Conservation (phyloP, 257 asterid genomes). For the Solanum sejunctum region DNA sequence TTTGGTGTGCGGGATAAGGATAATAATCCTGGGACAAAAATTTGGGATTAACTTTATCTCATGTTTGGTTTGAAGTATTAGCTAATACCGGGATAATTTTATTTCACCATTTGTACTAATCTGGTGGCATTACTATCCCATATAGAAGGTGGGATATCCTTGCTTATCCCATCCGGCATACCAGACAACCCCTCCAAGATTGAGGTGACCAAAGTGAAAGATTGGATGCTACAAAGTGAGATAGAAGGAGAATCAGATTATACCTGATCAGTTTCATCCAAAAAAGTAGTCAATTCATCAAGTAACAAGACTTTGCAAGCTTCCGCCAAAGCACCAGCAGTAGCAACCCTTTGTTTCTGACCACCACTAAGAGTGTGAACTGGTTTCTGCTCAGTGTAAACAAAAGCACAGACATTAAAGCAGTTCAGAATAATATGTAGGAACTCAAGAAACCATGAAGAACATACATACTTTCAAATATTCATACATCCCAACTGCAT, state of each 20-base stretch:
- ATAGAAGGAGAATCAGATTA: not conserved
- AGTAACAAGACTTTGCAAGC: constrained; percentile 82
- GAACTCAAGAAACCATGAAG: not conserved
- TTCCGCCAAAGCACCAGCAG: constrained; percentile 97
- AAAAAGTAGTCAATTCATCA: constrained; percentile 91
- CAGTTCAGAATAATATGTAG: not conserved
- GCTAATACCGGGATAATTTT: not conserved
- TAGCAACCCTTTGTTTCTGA: constrained; percentile 97
- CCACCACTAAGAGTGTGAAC: constrained; percentile 99
- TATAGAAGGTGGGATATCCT: not conserved
- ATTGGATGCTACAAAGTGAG: not conserved
- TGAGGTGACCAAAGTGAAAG: not conserved
- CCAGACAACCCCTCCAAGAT: not conserved
- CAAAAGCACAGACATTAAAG: not conserved
- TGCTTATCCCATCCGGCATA: not conserved
- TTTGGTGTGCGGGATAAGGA: not conserved
- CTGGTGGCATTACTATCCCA: not conserved
- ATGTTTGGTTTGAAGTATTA: not conserved
- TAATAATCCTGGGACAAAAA: not conserved
- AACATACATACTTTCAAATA: constrained; percentile 75
- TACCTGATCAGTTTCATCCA: constrained; percentile 97
- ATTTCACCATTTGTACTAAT: not conserved
- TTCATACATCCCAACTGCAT: constrained; percentile 80
- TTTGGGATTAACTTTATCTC: not conserved
- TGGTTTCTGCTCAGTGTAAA: constrained; percentile 41